Evolutionary conservation across 1,284 basidiomycete genomes (phyloP), one percentile per base, ranked within the genome.

Genomic region (Ceratobasidium papillatum): DNA sequence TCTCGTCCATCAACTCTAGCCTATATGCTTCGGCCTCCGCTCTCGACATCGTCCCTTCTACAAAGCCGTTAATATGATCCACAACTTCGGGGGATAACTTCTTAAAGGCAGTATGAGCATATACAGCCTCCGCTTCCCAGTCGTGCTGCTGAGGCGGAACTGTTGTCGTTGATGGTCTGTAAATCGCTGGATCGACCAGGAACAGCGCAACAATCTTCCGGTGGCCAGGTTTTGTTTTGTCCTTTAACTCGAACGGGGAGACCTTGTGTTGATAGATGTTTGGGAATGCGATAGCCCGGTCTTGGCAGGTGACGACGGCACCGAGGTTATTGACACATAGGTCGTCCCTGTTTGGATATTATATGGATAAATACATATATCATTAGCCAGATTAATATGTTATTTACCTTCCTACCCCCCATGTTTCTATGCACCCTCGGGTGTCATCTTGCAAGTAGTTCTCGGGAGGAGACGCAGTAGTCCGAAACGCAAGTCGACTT

Each of bases 271-370:
- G n/a, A n/a, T n/a, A n/a, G n/a, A n/a, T n/a, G n/a, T 89, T 89
- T 7, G 87, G 87, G 75, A 86, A 89, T 32, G 83, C 82, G 56
- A 88, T 77, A n/a, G 80, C 81, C 34, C 85, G 80, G 3, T 83
- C 84, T n/a, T 79, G 72, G 11, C 68, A 75, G 0, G 81, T 80
- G 30, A 66, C 54, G 54, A 80, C 75, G 3, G 76, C 61, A 52
- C 79, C 80, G 54, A 79, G 76, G 52, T 78, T 66, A 68, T 80
- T 79, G 25, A 38, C 32, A 0, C 62, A 61, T 43, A 64, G 22
- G 30, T 41, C 47, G 17, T 73, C 56, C 49, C 74, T 52, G 30
- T 51, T 38, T 1, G 22, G 3, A 5, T 34, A 41, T 17, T 41
- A 41, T 38, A 1, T 43, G n/a, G 19, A 8, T 17, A 2, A 19